These are phyloP conservation scores for Aureobasidium musti DNA, from an alignment of 2,329 filamentous ascomycete genomes.

Conservation along the genomic window DNA sequence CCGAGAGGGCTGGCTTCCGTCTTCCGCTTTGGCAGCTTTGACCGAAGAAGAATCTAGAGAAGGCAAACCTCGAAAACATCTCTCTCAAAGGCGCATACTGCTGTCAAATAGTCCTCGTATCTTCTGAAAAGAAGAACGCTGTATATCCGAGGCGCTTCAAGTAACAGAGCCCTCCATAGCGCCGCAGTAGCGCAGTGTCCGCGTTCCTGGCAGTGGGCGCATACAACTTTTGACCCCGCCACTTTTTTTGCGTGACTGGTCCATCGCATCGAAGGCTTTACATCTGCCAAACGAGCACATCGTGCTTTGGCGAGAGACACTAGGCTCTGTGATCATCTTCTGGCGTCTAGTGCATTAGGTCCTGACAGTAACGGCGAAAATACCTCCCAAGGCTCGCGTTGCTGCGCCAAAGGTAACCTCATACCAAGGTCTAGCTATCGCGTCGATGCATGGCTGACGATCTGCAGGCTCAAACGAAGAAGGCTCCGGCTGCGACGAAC, in stretches of 20 bases:
- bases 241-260: slow-evolving; percentile 29
- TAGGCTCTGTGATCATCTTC: neutral
- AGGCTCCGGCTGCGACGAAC: slow-evolving; percentile 28
- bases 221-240: slow-evolving; percentile 28
- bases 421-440: neutral
- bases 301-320: slow-evolving; percentile 20
- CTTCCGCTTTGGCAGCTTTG: slow-evolving; percentile 25
- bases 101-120: slow-evolving; percentile 12
- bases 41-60: slow-evolving; percentile 14
- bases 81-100: neutral
- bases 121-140: slow-evolving; percentile 20
- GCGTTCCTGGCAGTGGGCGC: slow-evolving; percentile 19
- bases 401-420: slow-evolving; percentile 22
- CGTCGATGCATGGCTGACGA: neutral
- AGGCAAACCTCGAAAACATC: neutral
- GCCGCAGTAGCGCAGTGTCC: neutral
- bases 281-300: slow-evolving; percentile 6
- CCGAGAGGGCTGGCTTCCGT: slow-evolving; percentile 27
- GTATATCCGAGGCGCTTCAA: slow-evolving; percentile 6
- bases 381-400: slow-evolving; percentile 28
- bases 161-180: neutral
- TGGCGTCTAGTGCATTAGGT: neutral
- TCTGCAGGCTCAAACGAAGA: slow-evolving; percentile 22
- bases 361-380: neutral
- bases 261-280: slow-evolving; percentile 24